phyloP scores from a whole-genome alignment of 148 eudicot species.

The Mesembryanthemum crystallinum region DNA sequence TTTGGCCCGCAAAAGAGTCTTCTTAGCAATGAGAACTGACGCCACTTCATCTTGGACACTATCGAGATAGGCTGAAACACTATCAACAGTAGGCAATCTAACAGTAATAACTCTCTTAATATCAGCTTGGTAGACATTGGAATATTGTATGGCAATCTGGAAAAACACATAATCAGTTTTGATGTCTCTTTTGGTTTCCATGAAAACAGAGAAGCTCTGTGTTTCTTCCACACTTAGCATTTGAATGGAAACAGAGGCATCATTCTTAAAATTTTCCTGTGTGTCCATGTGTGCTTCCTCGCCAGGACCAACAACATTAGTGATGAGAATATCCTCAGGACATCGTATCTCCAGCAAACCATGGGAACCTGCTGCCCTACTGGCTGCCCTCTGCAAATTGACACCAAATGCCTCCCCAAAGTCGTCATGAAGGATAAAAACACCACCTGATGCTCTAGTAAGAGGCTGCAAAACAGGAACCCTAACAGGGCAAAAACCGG shows the following conservation, averaged over 20 bases:
- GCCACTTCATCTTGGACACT: slow-evolving; percentile 92
- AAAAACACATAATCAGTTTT: slow-evolving; percentile 68
- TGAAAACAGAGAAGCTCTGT: slow-evolving; percentile 74
- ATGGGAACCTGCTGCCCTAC: slow-evolving; percentile 80
- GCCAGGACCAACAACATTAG: slow-evolving; percentile 88
- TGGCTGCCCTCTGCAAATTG: slow-evolving; percentile 84
- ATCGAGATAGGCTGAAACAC: slow-evolving; percentile 80
- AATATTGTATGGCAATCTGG: slow-evolving; percentile 74
- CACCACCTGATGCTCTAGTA: slow-evolving; percentile 83
- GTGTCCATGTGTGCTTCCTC: slow-evolving; percentile 75
- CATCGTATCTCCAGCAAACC: slow-evolving; percentile 82
- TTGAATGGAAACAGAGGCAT: slow-evolving; percentile 65
- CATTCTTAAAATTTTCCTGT: slow-evolving; percentile 70
- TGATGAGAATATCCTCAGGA: slow-evolving; percentile 59
- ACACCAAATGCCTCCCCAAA: slow-evolving; percentile 98
- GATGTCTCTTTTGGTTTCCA: slow-evolving; percentile 72
- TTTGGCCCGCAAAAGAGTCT: slow-evolving; percentile 77
- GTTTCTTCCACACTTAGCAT: slow-evolving; percentile 91
- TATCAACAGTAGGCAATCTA: slow-evolving; percentile 83
- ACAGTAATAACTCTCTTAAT: slow-evolving; percentile 80
- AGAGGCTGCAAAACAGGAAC: slow-evolving; percentile 86
- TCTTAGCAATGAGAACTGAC: slow-evolving; percentile 85
- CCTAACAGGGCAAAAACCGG: slow-evolving; percentile 89
- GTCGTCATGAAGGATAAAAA: slow-evolving; percentile 83
- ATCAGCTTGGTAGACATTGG: slow-evolving; percentile 82